A percentile compares a stretch with the other conserved stretches of the same genome.
phyloP scores from a whole-genome alignment of 2,329 filamentous ascomycete species.

The Cladosporium sp. region DNA sequence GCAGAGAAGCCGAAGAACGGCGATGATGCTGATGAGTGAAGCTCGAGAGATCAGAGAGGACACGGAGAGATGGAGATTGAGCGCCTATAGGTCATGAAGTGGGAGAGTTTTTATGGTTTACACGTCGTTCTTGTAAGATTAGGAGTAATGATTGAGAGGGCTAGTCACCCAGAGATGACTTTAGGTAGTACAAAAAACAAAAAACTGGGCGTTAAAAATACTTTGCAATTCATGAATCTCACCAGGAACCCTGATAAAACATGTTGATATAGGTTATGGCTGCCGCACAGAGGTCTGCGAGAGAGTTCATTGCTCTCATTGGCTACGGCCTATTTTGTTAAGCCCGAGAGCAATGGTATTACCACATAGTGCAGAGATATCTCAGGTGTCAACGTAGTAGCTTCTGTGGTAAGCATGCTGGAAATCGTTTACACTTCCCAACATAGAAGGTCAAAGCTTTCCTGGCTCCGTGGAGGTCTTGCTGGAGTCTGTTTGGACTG shows the following conservation, averaged over 20 bases:
- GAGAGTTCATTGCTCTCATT: neutral
- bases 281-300: neutral
- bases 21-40: neutral
- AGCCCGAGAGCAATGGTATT: neutral
- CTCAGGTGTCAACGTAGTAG: too few relatives aligned
- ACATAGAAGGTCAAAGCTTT: neutral
- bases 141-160: neutral
- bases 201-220: neutral
- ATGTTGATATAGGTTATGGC: neutral
- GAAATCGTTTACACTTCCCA: neutral
- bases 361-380: neutral
- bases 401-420: neutral
- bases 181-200: too few relatives aligned
- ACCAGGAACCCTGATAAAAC: too few relatives aligned
- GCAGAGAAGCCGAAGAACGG: neutral
- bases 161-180: conserved; percentile 17
- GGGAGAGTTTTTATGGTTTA: too few relatives aligned
- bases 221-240: neutral
- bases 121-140: too few relatives aligned
- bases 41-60: neutral
- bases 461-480: neutral
- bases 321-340: neutral
- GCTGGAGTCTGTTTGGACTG: neutral
- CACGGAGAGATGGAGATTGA: neutral
- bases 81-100: too few relatives aligned